These are phyloP conservation scores for Colletotrichum karsti DNA, from an alignment of 2,329 filamentous ascomycete species.

Conservation along the genomic window DNA sequence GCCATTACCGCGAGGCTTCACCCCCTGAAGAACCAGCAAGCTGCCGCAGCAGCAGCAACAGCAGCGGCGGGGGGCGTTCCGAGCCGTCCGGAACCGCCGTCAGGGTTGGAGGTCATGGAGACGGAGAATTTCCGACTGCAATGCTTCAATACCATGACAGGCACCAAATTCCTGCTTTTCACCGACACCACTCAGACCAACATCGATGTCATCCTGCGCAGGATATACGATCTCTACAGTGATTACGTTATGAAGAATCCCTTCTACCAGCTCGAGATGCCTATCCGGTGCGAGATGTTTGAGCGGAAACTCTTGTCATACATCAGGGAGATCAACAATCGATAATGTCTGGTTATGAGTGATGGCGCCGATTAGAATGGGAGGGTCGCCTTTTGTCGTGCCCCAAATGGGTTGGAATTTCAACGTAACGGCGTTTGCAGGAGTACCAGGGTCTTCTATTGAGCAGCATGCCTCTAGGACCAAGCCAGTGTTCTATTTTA, in stretches of 20 bases:
- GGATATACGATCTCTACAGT: conserved; percentile 92
- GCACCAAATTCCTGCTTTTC: conserved; percentile 94
- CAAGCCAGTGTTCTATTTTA: conserved; percentile 29
- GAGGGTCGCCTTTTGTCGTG: not conserved
- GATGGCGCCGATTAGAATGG: not conserved
- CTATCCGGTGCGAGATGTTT: conserved; percentile 93
- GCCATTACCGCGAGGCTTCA: conserved; percentile 73
- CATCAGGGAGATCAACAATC: conserved; percentile 76
- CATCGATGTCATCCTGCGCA: conserved; percentile 82
- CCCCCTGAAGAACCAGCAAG: conserved; percentile 55
- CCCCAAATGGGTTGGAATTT: not conserved
- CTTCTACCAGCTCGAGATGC: conserved; percentile 98
- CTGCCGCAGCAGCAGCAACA: conserved; percentile 43
- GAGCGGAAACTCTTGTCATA: conserved; percentile 86
- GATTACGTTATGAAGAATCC: conserved; percentile 99
- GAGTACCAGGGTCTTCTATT: conserved; percentile 26
- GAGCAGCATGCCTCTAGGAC: conserved; percentile 21
- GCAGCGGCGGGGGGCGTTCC: conserved; percentile 40
- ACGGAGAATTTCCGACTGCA: conserved; percentile 94
- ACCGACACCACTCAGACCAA: conserved; percentile 90
- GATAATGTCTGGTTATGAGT: conserved; percentile 38
- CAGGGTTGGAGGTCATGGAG: conserved; percentile 92
- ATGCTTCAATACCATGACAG: conserved; percentile 94
- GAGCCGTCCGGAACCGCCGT: conserved; percentile 68
- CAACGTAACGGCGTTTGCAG: conserved; percentile 22